Evolutionary conservation across 108 stramenopile genomes (phyloP), one percentile per base, ranked within the genome.

Genomic region (Cyclotella kingstonii): DNA sequence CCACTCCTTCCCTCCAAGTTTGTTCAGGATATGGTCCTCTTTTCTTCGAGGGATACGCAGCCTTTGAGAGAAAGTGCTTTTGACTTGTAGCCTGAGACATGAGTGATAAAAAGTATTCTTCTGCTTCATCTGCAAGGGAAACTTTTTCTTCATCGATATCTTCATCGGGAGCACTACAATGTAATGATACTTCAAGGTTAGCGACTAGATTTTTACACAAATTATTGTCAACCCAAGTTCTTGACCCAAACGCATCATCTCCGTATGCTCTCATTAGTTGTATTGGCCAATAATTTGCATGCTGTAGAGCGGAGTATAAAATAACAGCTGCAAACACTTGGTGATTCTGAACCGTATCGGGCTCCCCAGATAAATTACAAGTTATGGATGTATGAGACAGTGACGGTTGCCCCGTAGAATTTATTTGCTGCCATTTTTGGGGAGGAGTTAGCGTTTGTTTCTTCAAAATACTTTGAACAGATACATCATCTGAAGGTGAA

Each of bases 231-330:
- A 90, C 85, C 89, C 89, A 90, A 31, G 56, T 49, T 35, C 89
- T 42, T 22, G 79, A 65, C n/a, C 85, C 89, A 56, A 86, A 90
- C 28, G 80, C 78, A 65, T 90, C 89, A 36, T 81, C 85, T 1
- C 80, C 83, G 46, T 81, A 90, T 8, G 75, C 85, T 60, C 68
- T 67, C 14, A 90, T 55, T 12, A 90, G 25, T 18, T 74, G 58
- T 9, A 70, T 71, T 36, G 89, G 89, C 89, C 89, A 90, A 44
- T 90, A 84, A 62, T 86, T 82, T 6, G 86, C 29, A 41, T 84
- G 75, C 34, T 72, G 73, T 18, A 90, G 73, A 3, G 72, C 46
- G 17, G 73, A 40, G 44, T 76, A 83, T 17, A 90, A 54, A 5
- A 86, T 73, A 33, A 82, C 80, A 18, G 85, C 81, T 8, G 80